Evolutionary conservation across 169 alveolate species (phyloP).

Genomic region (Cryptosporidium ubiquitum): DNA sequence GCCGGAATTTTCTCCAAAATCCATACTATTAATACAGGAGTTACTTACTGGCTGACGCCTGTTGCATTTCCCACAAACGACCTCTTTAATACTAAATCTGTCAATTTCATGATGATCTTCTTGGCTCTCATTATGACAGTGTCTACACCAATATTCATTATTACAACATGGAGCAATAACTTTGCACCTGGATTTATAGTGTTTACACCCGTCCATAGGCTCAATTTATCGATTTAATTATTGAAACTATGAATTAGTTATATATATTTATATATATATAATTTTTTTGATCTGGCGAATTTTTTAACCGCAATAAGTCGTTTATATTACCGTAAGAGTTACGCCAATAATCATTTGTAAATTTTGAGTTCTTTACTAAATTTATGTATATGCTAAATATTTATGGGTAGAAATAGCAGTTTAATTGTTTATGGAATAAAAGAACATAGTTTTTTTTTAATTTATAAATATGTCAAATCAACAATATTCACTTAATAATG

Average conservation of each 20-base stretch:
- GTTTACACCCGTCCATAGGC: constrained; percentile 71
- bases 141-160: constrained; percentile 79
- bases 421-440: background rate
- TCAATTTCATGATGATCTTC: constrained; percentile 76
- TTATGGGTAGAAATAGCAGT: background rate
- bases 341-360: background rate
- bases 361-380: background rate
- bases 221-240: background rate
- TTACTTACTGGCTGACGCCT: constrained; percentile 74
- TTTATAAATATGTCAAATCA: background rate
- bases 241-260: background rate
- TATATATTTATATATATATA: background rate
- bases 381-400: background rate
- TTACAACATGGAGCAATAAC: constrained; percentile 68
- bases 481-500: constrained; percentile 15
- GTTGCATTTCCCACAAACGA: constrained; percentile 74
- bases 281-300: background rate
- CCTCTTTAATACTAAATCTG: constrained; percentile 73
- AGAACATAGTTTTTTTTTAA: background rate
- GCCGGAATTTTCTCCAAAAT: background rate
- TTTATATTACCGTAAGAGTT: background rate
- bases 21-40: constrained; percentile 16
- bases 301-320: constrained; percentile 1
- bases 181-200: constrained; percentile 58
- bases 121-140: constrained; percentile 79